Conservation (phyloP, 371 early-diverging fungal species). For the Syncephalastrum racemosum region DNA sequence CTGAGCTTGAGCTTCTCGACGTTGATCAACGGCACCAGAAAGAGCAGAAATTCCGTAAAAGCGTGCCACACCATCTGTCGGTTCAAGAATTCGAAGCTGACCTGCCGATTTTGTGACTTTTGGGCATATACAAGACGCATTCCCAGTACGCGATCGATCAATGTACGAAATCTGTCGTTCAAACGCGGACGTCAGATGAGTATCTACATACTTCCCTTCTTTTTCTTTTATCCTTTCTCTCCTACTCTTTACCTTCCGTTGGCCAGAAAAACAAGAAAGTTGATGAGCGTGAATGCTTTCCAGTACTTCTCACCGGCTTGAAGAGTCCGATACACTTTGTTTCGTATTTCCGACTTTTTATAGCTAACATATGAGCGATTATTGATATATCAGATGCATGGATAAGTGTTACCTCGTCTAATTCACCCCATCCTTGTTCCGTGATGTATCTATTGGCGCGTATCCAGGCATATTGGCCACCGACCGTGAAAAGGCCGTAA, state of each 20-base stretch:
- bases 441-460: constrained; percentile 63
- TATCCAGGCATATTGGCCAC: constrained; percentile 75
- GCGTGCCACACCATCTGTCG: constrained; percentile 94
- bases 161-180: constrained; percentile 60
- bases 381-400: too few relatives aligned
- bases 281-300: constrained; percentile 65
- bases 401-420: constrained; percentile 54
- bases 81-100: constrained; percentile 92
- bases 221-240: neutral
- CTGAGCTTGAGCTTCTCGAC: constrained; percentile 68
- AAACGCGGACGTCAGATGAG: neutral
- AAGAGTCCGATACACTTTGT: constrained; percentile 63
- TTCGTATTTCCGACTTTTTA: constrained; percentile 48
- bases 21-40: constrained; percentile 84
- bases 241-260: constrained; percentile 66
- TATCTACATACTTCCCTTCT: neutral
- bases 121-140: constrained; percentile 84
- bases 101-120: constrained; percentile 72
- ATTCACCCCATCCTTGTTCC: constrained; percentile 78
- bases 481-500: constrained; percentile 64
- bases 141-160: constrained; percentile 75
- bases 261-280: constrained; percentile 82
- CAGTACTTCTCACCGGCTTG: constrained; percentile 69
- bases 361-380: too few relatives aligned
- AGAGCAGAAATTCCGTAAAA: constrained; percentile 91